These are phyloP conservation scores for Xylariales sp. DNA, from an alignment of 2,329 filamentous ascomycete genomes.

Conservation along the genomic window DNA sequence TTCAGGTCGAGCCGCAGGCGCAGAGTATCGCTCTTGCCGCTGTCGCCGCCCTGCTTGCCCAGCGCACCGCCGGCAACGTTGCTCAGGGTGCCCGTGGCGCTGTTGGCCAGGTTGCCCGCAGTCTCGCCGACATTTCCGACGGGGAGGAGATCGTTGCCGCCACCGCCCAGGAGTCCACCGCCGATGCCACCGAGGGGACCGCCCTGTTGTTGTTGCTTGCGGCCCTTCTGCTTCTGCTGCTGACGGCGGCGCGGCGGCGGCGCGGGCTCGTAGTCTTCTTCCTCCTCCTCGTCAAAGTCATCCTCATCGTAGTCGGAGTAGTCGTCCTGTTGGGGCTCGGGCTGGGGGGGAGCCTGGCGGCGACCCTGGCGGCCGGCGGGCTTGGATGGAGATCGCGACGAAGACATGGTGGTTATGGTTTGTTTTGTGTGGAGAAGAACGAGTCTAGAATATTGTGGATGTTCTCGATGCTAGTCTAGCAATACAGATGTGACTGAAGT, in stretches of 20 bases:
- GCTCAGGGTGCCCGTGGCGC: conserved; percentile 20
- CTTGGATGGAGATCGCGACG: conserved; percentile 11
- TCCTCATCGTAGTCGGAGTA: conserved; percentile 13
- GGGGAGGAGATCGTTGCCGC: conserved; percentile 20
- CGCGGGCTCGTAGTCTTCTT: conserved; percentile 20
- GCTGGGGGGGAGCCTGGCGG: conserved; percentile 14
- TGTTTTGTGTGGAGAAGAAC: not conserved
- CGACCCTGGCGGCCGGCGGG: conserved; percentile 11
- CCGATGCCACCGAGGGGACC: conserved; percentile 12
- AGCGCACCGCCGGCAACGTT: conserved; percentile 20
- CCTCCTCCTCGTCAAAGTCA: conserved; percentile 16
- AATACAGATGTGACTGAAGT: not conserved
- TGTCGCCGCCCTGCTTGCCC: conserved; percentile 13
- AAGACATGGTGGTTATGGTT: conserved; percentile 5
- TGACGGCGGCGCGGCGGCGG: conserved; percentile 18
- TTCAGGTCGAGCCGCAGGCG: conserved; percentile 74
- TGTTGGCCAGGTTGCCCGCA: conserved; percentile 21
- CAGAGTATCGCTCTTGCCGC: conserved; percentile 57
- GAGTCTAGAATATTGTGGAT: too few species aligned
- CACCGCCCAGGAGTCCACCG: conserved; percentile 20
- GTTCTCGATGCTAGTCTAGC: not conserved
- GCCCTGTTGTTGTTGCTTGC: conserved; percentile 15
- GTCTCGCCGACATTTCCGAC: conserved; percentile 24
- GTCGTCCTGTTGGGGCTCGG: conserved; percentile 18
- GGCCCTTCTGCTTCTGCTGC: conserved; percentile 15